These are phyloP conservation scores for Candida michaelii DNA, from an alignment of 805 yeast genomes.

Conservation along the genomic window DNA sequence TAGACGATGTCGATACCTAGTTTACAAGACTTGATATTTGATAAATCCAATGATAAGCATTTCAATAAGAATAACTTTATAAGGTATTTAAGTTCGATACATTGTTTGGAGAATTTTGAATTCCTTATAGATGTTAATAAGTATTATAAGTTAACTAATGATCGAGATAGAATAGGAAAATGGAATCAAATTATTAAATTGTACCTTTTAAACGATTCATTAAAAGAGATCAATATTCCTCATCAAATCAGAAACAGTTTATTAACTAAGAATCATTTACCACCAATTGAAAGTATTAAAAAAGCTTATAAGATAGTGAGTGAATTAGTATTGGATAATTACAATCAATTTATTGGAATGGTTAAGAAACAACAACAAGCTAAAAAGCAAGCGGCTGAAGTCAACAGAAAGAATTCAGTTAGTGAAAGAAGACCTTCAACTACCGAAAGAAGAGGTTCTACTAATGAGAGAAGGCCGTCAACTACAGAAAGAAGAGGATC, in stretches of 20 bases:
- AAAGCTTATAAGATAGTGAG: slow-evolving; percentile 21
- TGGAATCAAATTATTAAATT: slow-evolving; percentile 29
- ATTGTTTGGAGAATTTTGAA: slow-evolving; percentile 39
- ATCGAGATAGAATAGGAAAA: slow-evolving; percentile 11
- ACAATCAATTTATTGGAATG: slow-evolving; percentile 29
- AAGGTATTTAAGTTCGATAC: slow-evolving; percentile 26
- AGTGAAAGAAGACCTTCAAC: slow-evolving; percentile 8
- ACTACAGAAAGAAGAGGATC: slow-evolving; percentile 7
- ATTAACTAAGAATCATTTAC: slow-evolving; percentile 19
- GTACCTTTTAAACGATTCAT: slow-evolving; percentile 28
- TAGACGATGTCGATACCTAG: slow-evolving; percentile 15
- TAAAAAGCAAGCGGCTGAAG: neutral
- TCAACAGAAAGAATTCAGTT: slow-evolving; percentile 1
- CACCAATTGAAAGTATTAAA: slow-evolving; percentile 17
- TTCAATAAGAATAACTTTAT: slow-evolving; percentile 20
- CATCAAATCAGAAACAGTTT: slow-evolving; percentile 21
- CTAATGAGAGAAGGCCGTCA: slow-evolving; percentile 1
- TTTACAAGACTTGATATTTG: slow-evolving; percentile 12
- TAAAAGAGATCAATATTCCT: slow-evolving; percentile 37
- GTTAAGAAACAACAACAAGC: slow-evolving; percentile 6
- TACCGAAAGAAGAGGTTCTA: slow-evolving; percentile 4
- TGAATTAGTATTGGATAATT: slow-evolving; percentile 33
- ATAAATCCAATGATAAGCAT: slow-evolving; percentile 6
- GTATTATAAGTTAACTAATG: slow-evolving; percentile 8
- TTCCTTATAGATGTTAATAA: slow-evolving; percentile 22